These are phyloP conservation scores for Curvularia spicifera DNA, from an alignment of 2,329 filamentous ascomycete genomes.

Conservation along the genomic window DNA sequence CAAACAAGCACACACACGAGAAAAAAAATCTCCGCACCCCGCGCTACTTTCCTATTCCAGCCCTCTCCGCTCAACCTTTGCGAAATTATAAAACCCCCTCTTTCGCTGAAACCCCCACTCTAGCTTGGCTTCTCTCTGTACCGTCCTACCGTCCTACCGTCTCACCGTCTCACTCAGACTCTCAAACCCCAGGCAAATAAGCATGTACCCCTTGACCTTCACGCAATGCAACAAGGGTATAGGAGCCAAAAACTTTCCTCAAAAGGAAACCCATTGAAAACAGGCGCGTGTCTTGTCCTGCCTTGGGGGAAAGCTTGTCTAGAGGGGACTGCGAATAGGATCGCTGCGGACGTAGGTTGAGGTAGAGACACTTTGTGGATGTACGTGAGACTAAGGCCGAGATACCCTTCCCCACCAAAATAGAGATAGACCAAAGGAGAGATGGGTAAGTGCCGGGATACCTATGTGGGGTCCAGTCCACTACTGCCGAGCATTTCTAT, in stretches of 20 bases:
- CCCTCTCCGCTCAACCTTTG: background rate
- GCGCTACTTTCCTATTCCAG: background rate
- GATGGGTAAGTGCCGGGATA: no score
- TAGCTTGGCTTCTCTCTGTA: background rate
- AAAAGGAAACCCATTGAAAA: constrained; percentile 1
- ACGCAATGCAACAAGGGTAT: background rate
- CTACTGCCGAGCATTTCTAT: no score
- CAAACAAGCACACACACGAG: background rate
- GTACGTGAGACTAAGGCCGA: no score
- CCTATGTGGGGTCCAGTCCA: no score
- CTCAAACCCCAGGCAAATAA: no score
- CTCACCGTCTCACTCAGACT: background rate
- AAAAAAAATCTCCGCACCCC: background rate
- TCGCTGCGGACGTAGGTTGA: background rate
- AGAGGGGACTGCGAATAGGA: background rate
- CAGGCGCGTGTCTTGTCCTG: constrained; percentile 18
- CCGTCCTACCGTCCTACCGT: background rate
- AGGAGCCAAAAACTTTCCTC: background rate
- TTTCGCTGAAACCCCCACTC: background rate
- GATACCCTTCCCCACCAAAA: no score
- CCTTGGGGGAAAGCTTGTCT: constrained; percentile 2
- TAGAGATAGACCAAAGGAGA: no score
- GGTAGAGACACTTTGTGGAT: no score
- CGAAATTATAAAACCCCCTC: background rate
- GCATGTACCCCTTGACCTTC: background rate